Base-by-base conservation (phyloP, 2,329 filamentous ascomycete genomes). In the Lachnellula arida region DNA sequence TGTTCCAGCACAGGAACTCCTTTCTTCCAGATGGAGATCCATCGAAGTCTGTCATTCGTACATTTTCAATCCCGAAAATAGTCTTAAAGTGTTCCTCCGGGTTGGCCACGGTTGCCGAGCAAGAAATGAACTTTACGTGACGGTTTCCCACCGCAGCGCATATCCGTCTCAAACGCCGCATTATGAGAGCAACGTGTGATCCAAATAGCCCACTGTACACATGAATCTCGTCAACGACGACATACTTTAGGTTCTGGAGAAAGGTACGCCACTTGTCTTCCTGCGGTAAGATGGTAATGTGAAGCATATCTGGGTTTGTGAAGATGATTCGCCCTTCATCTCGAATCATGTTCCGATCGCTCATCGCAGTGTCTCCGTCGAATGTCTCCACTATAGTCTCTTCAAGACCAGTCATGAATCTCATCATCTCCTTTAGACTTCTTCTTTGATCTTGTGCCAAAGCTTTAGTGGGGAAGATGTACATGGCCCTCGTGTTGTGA, bases 1-100 rank as follows among this genome's bases (percentile, higher is more conserved):
- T 97, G 65, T 99, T 97, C 94, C 94, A 99, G 71, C 92, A 97
- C 6, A 99, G 69, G 56, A 97, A 97, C 67, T 97, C 93, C 69
- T 97, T 97, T 22, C 91, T 81, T 0, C 93, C 91, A 5, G 91
- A 91, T 0, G 94, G 94, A 0, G 92, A 96, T 1, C 94, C 94
- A 68, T 99, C 94, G 66, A 89, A 92, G 67, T 97, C 91, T 0
- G 93, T 87, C 46, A 97, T 72, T 56, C 80, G 84, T 14, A 96
- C 89, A 60, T 92, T 78, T 0, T 91, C 82, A 6, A 96, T 81
- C 0, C 93, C 93, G 63, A 97, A 97, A n/a, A 99, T 88, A 0
- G 90, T 90, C 71, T 85, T 86, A 81, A 99, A 97, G 70, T 99
- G 94, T 65, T 91, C 81, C 62, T 88, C 79, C 0, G 94, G 94